A percentile compares a stretch with the other conserved stretches of the same genome.
phyloP scores from a whole-genome alignment of 2,329 filamentous ascomycete species.

The Penicillium rolfsii region DNA sequence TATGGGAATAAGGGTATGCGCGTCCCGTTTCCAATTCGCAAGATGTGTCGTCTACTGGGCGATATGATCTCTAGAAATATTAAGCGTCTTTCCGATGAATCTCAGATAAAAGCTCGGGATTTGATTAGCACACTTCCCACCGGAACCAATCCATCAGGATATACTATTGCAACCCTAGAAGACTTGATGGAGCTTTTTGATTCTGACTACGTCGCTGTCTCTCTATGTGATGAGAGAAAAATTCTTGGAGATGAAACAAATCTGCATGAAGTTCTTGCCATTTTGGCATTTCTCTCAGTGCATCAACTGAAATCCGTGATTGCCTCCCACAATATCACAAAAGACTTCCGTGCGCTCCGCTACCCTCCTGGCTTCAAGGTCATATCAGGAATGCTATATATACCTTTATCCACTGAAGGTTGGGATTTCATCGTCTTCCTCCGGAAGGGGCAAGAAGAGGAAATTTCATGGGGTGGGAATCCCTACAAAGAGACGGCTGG shows the following conservation, averaged over 20 bases:
- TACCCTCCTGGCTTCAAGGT: not conserved
- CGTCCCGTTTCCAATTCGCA: slow-evolving; percentile 88
- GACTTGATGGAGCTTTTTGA: not conserved
- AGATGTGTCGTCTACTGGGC: slow-evolving; percentile 86
- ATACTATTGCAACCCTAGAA: not conserved
- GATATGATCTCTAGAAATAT: slow-evolving; percentile 82
- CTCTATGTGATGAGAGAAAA: not conserved
- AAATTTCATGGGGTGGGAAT: not conserved
- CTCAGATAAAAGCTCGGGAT: not conserved
- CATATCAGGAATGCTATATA: not conserved
- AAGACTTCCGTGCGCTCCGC: not conserved
- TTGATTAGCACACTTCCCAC: not conserved
- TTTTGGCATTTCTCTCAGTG: not conserved
- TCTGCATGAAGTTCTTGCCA: not conserved
- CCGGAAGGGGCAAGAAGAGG: not conserved
- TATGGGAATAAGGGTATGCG: slow-evolving; percentile 84
- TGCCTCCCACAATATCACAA: not conserved
- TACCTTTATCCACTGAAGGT: not conserved
- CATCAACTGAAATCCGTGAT: not conserved
- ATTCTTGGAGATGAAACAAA: not conserved
- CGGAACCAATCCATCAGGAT: not conserved
- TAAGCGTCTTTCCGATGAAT: not conserved
- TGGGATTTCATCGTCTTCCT: not conserved
- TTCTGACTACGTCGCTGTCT: not conserved
- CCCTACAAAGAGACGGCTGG: not conserved